Base-by-base conservation (phyloP, 2,329 filamentous ascomycete species). In the Fusarium armeniacum region DNA sequence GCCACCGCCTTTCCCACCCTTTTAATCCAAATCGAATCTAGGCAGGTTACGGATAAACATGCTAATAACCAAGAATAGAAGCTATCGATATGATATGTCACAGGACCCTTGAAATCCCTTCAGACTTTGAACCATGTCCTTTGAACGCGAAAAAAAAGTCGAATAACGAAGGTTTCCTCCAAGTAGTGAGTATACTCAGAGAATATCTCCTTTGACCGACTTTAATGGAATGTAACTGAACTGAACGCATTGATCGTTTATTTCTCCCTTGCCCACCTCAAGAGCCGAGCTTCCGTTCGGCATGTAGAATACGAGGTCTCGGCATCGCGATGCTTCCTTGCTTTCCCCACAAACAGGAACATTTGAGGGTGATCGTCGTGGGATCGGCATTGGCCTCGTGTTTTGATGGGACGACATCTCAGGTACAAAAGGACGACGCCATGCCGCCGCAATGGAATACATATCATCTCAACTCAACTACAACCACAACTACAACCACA, bases 251-350 rank as follows among this genome's bases (percentile, higher is more conserved):
- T 40, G 28, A 28, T 8, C 20, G 28, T n/a, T 15, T 28, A 18
- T 6, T 16, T 45, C 56, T 28, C 10, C 10, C 30, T 26, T 43
- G 22, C 22, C 40, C 40, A 43, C 28, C 26, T 7, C 3, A 20
- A 36, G 24, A 43, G 62, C 62, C 60, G 60, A 49, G 36, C 58
- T 50, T 7, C 62, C 60, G 61, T 32, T 55, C 49, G 60, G 65
- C 60, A 62, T 13, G 15, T 41, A 38, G 43, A 57, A 69, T 69
- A 69, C 65, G 65, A 69, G 54, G 46, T 61, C 40, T 61, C 24
- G 53, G 32, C 41, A 69, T 66, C 36, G 54, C 53, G 50, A 69
- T 59, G 59, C 35, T 61, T 28, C 35, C 22, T 65, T 43, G 15
- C 15, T 53, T 69, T 30, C 60, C 41, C 65, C 65, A 66, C 51